Evolutionary conservation across 139 green algal species (phyloP).

Genomic region (Chlamydomonas schloesseri): DNA sequence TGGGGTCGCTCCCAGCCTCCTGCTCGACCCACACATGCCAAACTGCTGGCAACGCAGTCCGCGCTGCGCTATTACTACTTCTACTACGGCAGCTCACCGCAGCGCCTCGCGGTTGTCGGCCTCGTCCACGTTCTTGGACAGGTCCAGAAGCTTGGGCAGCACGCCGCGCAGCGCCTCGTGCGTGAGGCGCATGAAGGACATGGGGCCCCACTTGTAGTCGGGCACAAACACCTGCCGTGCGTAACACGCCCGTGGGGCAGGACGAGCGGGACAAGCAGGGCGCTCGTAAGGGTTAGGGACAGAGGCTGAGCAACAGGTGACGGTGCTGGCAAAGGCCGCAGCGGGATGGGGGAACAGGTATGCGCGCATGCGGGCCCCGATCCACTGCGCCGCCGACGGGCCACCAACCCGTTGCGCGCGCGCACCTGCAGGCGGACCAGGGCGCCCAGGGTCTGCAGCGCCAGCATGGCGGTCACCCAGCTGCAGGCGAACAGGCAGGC

Average conservation of each 20-base stretch:
- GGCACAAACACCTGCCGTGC: slow-evolving; percentile 39
- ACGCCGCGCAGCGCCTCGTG: slow-evolving; percentile 49
- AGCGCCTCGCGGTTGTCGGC: not conserved
- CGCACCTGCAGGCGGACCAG: not conserved
- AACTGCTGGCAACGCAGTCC: too few relatives aligned
- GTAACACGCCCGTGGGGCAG: too few relatives aligned
- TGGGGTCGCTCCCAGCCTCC: too few relatives aligned
- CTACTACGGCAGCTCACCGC: too few relatives aligned
- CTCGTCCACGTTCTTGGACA: not conserved
- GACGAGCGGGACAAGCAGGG: not conserved
- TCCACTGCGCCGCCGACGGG: too few relatives aligned
- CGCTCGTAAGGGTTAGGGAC: too few relatives aligned
- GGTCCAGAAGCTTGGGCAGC: not conserved
- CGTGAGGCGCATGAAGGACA: slow-evolving; percentile 53
- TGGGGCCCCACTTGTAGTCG: slow-evolving; percentile 51
- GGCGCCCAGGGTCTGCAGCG: slow-evolving; percentile 25
- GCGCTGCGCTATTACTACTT: too few relatives aligned
- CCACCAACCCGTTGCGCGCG: not conserved
- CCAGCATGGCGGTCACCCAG: slow-evolving; percentile 45
- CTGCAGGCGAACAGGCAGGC: slow-evolving; percentile 39
- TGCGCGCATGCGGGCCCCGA: too few relatives aligned
- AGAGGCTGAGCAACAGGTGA: too few relatives aligned
- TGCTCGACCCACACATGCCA: too few relatives aligned
- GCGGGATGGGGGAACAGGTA: too few relatives aligned
- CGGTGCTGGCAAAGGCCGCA: too few relatives aligned